Conservation (phyloP, 352 stramenopile species). For the Phytophthora citricola region DNA sequence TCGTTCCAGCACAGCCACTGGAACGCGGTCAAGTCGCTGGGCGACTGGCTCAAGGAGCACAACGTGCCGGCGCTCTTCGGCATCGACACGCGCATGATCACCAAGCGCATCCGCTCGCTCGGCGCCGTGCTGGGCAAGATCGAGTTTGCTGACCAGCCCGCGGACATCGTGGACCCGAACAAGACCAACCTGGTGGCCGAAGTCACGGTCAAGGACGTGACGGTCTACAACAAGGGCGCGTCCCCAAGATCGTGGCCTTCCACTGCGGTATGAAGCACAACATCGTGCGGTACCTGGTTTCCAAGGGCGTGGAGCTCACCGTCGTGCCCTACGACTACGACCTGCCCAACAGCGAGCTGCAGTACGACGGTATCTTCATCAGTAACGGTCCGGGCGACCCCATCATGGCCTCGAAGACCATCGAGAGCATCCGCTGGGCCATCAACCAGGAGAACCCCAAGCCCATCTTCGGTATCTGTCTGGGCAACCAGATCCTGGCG, state of each 20-base stretch:
- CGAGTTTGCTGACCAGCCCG: constrained; percentile 83
- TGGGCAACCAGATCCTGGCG: constrained; percentile 96
- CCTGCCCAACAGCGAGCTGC: constrained; percentile 69
- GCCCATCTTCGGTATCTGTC: constrained; percentile 97
- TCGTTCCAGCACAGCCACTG: constrained; percentile 97
- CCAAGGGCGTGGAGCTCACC: constrained; percentile 91
- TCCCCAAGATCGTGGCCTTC: constrained; percentile 91
- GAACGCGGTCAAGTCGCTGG: constrained; percentile 91
- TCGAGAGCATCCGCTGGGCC: constrained; percentile 92
- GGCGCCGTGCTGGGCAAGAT: constrained; percentile 97
- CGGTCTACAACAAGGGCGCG: constrained; percentile 76
- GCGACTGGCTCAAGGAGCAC: constrained; percentile 89
- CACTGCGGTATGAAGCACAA: constrained; percentile 99
- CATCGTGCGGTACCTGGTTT: constrained; percentile 94
- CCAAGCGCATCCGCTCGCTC: constrained; percentile 98
- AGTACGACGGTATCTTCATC: constrained; percentile 97
- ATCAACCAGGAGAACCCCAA: constrained; percentile 76
- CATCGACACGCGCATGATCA: constrained; percentile 98
- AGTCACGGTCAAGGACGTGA: constrained; percentile 66
- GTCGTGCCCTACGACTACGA: constrained; percentile 95
- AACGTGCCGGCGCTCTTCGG: constrained; percentile 96
- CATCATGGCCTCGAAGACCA: constrained; percentile 91
- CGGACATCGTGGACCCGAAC: constrained; percentile 74
- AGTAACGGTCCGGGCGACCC: constrained; percentile 96
- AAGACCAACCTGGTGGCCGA: constrained; percentile 73